Evolutionary conservation across 352 stramenopile species (phyloP).

Genomic region (Halophytophthora batemanensis): DNA sequence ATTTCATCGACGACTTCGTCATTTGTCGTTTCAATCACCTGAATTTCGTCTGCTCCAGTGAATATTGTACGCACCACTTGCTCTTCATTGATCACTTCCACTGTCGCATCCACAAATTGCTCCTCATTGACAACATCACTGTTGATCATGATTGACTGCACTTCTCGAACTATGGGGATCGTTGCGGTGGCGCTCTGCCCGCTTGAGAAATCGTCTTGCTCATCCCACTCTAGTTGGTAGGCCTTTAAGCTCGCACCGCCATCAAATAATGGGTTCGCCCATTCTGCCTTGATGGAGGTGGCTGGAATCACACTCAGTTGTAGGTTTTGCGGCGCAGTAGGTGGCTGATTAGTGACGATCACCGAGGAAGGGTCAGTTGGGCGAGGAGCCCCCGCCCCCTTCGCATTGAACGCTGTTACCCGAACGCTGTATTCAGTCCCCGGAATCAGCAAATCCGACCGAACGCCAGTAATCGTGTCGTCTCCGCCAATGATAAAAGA

Average conservation of each 20-base stretch:
- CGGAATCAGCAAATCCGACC: slow-evolving; percentile 70
- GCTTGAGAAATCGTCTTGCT: slow-evolving; percentile 71
- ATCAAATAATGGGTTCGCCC: slow-evolving; percentile 89
- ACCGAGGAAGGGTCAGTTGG: slow-evolving; percentile 42
- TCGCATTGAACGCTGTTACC: slow-evolving; percentile 76
- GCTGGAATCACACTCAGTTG: slow-evolving; percentile 46
- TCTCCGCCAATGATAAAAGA: slow-evolving; percentile 91
- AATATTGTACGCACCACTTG: slow-evolving; percentile 92
- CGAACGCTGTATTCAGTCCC: slow-evolving; percentile 80
- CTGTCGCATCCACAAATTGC: slow-evolving; percentile 91
- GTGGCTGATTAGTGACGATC: slow-evolving; percentile 56
- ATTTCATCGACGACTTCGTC: slow-evolving; percentile 84
- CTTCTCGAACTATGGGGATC: slow-evolving; percentile 89
- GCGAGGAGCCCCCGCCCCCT: slow-evolving; percentile 51
- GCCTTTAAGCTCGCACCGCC: slow-evolving; percentile 83
- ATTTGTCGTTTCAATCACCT: slow-evolving; percentile 80
- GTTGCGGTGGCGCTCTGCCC: slow-evolving; percentile 64
- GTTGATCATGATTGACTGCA: slow-evolving; percentile 84
- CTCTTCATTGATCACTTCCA: slow-evolving; percentile 95
- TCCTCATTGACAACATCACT: slow-evolving; percentile 89
- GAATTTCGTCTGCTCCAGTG: slow-evolving; percentile 83
- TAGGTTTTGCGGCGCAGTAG: slow-evolving; percentile 57
- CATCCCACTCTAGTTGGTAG: slow-evolving; percentile 80
- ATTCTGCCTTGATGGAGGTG: slow-evolving; percentile 78
- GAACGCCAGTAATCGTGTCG: slow-evolving; percentile 91